These are phyloP conservation scores for Gossypium anomalum DNA, from an alignment of 345 rosid genomes.

Conservation along the genomic window DNA sequence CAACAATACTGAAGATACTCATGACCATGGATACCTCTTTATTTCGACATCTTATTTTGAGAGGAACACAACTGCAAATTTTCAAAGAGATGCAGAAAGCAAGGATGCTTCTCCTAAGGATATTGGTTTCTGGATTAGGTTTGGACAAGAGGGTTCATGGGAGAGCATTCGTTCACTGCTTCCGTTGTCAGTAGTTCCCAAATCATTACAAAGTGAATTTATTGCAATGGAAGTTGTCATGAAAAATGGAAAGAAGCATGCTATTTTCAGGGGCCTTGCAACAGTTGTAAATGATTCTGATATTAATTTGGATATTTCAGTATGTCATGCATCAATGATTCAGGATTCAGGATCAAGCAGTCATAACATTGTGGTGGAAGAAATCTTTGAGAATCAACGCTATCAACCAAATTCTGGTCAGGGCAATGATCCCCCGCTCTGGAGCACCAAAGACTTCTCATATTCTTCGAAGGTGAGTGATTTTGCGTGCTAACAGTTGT, in stretches of 20 bases:
- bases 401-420: slow-evolving; percentile 41
- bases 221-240: slow-evolving; percentile 81
- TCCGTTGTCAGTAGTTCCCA: slow-evolving; percentile 79
- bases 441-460: slow-evolving; percentile 62
- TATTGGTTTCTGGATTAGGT: slow-evolving; percentile 85
- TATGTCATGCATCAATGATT: slow-evolving; percentile 37
- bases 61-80: slow-evolving; percentile 51
- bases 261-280: slow-evolving; percentile 80
- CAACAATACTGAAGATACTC: slow-evolving; percentile 42
- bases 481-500: neutral
- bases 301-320: slow-evolving; percentile 62
- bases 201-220: slow-evolving; percentile 49
- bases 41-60: slow-evolving; percentile 77
- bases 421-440: slow-evolving; percentile 37
- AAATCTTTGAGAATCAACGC: slow-evolving; percentile 55
- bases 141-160: slow-evolving; percentile 60
- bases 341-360: slow-evolving; percentile 37
- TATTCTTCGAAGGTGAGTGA: slow-evolving; percentile 48
- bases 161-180: slow-evolving; percentile 82
- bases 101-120: slow-evolving; percentile 48
- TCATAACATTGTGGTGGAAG: slow-evolving; percentile 40
- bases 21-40: slow-evolving; percentile 58
- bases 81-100: slow-evolving; percentile 45
- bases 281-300: slow-evolving; percentile 82
- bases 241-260: slow-evolving; percentile 95